Evolutionary conservation across 2,329 filamentous ascomycete species (phyloP).

Genomic region (Phialophora verrucosa): DNA sequence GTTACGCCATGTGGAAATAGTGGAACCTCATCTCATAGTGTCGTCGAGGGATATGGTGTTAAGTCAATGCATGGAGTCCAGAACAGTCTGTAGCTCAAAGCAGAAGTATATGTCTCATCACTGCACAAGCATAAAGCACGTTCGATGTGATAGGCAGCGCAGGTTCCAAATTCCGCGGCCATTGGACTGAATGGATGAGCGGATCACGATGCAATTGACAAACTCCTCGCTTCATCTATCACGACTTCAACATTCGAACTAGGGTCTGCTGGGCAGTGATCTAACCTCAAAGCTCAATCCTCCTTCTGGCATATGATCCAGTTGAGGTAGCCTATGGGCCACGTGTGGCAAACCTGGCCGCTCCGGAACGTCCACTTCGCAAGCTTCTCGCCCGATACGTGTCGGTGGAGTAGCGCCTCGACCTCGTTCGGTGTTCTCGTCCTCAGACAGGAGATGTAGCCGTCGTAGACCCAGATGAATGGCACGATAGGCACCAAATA

Average conservation of each 20-base stretch:
- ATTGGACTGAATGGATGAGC: background rate
- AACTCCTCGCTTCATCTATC: background rate
- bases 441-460: conserved; percentile 68
- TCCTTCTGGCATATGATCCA: conserved; percentile 40
- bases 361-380: conserved; percentile 37
- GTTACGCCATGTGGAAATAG: no score
- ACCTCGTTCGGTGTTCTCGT: conserved; percentile 72
- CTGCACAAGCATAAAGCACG: no score
- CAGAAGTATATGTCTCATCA: no score
- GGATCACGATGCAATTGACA: background rate
- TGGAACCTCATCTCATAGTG: no score
- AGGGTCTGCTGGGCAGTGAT: background rate
- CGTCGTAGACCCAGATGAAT: conserved; percentile 71
- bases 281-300: conserved; percentile 14
- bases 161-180: background rate
- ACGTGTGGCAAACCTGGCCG: conserved; percentile 39
- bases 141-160: no score
- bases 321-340: conserved; percentile 37
- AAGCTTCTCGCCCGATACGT: conserved; percentile 34
- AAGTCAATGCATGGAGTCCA: no score
- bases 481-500: conserved; percentile 71
- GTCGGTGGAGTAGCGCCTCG: conserved; percentile 59
- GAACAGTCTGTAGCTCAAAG: no score
- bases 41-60: no score
- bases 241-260: background rate